Percentiles rank a stretch among this genome's conserved stretches.
phyloP scores from a whole-genome alignment of 371 early-diverging fungal species.

The Amoeboaphelidium protococcarum region DNA sequence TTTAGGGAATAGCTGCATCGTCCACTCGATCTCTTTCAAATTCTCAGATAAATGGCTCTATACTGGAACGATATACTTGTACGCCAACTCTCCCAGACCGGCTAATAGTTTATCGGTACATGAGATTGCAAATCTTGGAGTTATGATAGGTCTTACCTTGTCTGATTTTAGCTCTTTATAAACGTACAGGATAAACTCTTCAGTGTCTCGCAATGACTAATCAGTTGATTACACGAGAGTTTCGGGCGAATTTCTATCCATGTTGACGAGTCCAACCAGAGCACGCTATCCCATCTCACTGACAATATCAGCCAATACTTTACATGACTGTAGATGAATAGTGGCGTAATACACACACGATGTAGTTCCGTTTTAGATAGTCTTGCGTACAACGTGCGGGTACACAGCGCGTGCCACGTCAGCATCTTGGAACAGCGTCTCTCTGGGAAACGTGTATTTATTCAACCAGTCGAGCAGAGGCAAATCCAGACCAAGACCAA shows the following conservation, averaged over 20 bases:
- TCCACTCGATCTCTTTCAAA: slow-evolving; percentile 36
- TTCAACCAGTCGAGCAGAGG: slow-evolving; percentile 68
- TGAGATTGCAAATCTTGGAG: slow-evolving; percentile 68
- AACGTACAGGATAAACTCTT: slow-evolving; percentile 31
- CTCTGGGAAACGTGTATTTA: slow-evolving; percentile 57
- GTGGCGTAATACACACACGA: slow-evolving; percentile 74
- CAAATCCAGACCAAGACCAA: slow-evolving; percentile 61
- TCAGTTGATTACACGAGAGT: slow-evolving; percentile 37
- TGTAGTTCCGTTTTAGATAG: slow-evolving; percentile 29
- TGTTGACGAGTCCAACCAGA: slow-evolving; percentile 74
- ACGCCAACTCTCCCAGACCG: slow-evolving; percentile 37
- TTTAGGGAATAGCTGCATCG: slow-evolving; percentile 35
- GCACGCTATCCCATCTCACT: slow-evolving; percentile 53
- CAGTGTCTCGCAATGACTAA: slow-evolving; percentile 27
- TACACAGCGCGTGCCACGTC: slow-evolving; percentile 35
- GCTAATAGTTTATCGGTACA: slow-evolving; percentile 37
- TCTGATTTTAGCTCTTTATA: slow-evolving; percentile 7
- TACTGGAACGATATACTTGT: slow-evolving; percentile 30
- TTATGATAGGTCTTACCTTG: slow-evolving; percentile 48
- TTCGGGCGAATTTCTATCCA: slow-evolving; percentile 63
- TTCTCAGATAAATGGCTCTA: slow-evolving; percentile 61
- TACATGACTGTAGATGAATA: slow-evolving; percentile 42
- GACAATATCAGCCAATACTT: slow-evolving; percentile 36
- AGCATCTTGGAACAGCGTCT: slow-evolving; percentile 29
- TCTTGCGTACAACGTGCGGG: slow-evolving; percentile 25